Conservation (phyloP, 495 filamentous ascomycete species). For the Aspergillus avenaceus region DNA sequence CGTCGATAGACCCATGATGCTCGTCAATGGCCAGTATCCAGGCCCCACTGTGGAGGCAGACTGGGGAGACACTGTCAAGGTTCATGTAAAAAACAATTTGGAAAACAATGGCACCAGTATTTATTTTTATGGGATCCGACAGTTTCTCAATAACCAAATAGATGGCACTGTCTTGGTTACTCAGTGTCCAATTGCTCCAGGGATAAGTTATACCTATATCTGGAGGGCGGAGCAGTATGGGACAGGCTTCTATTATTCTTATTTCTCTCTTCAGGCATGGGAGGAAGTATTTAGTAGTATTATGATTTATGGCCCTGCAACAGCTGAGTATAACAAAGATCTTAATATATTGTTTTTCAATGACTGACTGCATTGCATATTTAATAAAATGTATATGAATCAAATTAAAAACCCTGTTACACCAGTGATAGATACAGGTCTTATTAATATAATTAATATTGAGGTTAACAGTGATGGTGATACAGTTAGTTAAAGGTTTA, state of each 20-base stretch:
- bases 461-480: constrained; percentile 2
- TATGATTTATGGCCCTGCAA: constrained; percentile 55
- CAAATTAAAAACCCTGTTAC: constrained; percentile 5
- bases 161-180: constrained; percentile 64
- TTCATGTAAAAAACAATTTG: constrained; percentile 40
- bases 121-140: constrained; percentile 46
- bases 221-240: constrained; percentile 57
- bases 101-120: constrained; percentile 56
- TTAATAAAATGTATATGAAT: background rate
- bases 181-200: constrained; percentile 62
- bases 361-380: constrained; percentile 34
- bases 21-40: constrained; percentile 13
- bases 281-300: constrained; percentile 50
- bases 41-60: constrained; percentile 58
- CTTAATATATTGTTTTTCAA: constrained; percentile 46
- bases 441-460: constrained; percentile 49
- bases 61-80: constrained; percentile 48
- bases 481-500: background rate
- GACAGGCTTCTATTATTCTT: constrained; percentile 45
- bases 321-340: constrained; percentile 54
- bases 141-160: constrained; percentile 37
- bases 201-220: constrained; percentile 59
- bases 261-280: constrained; percentile 42
- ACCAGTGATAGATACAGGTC: constrained; percentile 38
- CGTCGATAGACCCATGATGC: background rate